Evolutionary conservation across 768 basidiomycete species (phyloP), one percentile per base, ranked within the genome.

Genomic region (Podaxis sp.): DNA sequence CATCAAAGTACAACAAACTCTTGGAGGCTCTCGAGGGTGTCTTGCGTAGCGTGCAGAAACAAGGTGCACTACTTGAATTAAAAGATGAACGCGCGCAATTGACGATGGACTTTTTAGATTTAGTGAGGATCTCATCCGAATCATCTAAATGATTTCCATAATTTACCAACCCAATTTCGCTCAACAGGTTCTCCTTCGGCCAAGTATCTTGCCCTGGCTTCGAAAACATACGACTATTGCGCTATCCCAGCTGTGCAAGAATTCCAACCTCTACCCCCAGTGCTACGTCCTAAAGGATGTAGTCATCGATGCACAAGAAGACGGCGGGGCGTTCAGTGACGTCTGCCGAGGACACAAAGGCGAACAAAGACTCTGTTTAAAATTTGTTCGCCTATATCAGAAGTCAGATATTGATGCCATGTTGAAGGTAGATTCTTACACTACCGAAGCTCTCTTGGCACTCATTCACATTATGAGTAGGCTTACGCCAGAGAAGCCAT

Each of bases 181-280:
- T 46, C 17, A 6, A 46, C 33, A 72, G 66, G 63, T 33, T 66
- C 66, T 46, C 12, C 13, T 46, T 7, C 38, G 12, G 27, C 55
- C 37, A 15, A 22, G 3, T 6, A 13, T n/a, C 3, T 36, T n/a
- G 7, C 17, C 37, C 5, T 40, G 36, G 36, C 36, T 59, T 25
- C 49, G 22, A 17, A 36, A 50, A 40, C 46, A 38, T 22, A 37
- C n/a, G 17, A 27, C 46, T 6, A 15, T 50, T 38, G 57, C 22
- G 46, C 25, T 50, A 19, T 53, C 43, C 27, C 38, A 59, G 15
- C 69, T 77, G 12, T 70, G 68, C 9, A 63, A 65, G 37, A 64
- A 63, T 56, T 71, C 74, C 4, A 65, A 66, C 2, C 66, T 71
- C 2, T 70, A 72, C 51, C 76, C 76, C 9, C 61, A 69, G 5